Percentiles rank a stretch among this genome's conserved stretches.
phyloP scores from a whole-genome alignment of 176 grass and related monocot genomes.

The Eleusine indica region DNA sequence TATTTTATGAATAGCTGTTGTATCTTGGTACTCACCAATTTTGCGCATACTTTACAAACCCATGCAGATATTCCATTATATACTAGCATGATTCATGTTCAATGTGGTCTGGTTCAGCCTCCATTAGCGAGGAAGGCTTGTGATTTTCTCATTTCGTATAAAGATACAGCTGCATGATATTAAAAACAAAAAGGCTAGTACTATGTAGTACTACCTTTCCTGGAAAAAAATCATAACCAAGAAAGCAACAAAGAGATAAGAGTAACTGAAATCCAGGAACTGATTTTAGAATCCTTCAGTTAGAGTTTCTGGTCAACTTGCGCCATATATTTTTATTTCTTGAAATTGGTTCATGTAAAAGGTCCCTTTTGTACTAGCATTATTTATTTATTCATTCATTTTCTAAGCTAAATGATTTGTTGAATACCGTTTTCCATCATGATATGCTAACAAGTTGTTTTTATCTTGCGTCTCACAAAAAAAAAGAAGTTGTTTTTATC shows the following conservation, averaged over 20 bases:
- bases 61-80: constrained; percentile 1
- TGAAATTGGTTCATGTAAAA: constrained; percentile 13
- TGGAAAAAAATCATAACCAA: not conserved
- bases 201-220: not conserved
- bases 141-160: not conserved
- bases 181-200: not conserved
- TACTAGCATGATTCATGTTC: not conserved
- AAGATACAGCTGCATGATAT: not conserved
- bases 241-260: not conserved
- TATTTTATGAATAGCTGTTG: not conserved
- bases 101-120: not conserved
- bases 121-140: not conserved
- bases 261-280: not conserved
- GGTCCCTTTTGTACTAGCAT: not conserved
- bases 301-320: not conserved
- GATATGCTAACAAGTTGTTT: not conserved
- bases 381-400: not conserved
- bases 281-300: constrained; percentile 20
- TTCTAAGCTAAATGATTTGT: not conserved
- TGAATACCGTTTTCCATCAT: not conserved
- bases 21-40: not conserved
- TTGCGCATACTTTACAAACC: constrained; percentile 23
- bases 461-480: too few relatives aligned
- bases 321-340: not conserved
- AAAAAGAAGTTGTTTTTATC: too few relatives aligned